phyloP scores from a whole-genome alignment of 257 asterid genomes.

The Primulina tabacum region DNA sequence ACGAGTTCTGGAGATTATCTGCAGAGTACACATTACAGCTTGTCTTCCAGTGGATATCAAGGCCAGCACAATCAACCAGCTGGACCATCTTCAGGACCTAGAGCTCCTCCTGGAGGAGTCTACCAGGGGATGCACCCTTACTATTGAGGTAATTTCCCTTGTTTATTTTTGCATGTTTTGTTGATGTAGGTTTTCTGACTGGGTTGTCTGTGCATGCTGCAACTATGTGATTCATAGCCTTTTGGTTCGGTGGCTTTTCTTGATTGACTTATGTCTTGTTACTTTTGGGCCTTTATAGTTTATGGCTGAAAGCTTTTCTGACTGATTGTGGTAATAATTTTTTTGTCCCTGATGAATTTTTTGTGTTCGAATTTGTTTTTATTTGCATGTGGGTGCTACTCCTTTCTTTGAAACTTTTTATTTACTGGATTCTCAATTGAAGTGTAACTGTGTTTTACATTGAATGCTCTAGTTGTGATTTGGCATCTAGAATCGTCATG shows the following conservation, averaged over 20 bases:
- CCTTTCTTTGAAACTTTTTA: slow-evolving; percentile 5
- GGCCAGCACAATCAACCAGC: slow-evolving; percentile 54
- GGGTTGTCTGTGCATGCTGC: slow-evolving; percentile 7
- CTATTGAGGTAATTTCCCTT: slow-evolving; percentile 60
- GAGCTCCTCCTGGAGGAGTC: slow-evolving; percentile 63
- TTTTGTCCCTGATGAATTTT: neutral
- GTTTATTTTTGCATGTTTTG: neutral
- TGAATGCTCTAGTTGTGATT: neutral
- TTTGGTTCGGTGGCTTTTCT: slow-evolving; percentile 2
- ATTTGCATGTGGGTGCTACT: slow-evolving; percentile 1
- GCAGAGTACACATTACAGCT: slow-evolving; percentile 43
- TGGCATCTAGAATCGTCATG: slow-evolving; percentile 3
- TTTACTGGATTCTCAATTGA: slow-evolving; percentile 2
- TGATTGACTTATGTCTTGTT: neutral
- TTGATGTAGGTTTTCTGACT: slow-evolving; percentile 8
- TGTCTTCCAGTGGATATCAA: slow-evolving; percentile 53
- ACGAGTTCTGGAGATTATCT: slow-evolving; percentile 52
- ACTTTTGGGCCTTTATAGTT: slow-evolving; percentile 15
- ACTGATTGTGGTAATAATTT: slow-evolving; percentile 3
- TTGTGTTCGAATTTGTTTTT: neutral
- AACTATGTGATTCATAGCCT: slow-evolving; percentile 14
- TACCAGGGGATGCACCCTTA: slow-evolving; percentile 69
- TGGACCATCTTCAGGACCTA: slow-evolving; percentile 48
- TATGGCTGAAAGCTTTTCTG: slow-evolving; percentile 7
- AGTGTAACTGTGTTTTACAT: neutral